Evolutionary conservation across 352 stramenopile species (phyloP).

Genomic region (Phytophthora tentaculata): DNA sequence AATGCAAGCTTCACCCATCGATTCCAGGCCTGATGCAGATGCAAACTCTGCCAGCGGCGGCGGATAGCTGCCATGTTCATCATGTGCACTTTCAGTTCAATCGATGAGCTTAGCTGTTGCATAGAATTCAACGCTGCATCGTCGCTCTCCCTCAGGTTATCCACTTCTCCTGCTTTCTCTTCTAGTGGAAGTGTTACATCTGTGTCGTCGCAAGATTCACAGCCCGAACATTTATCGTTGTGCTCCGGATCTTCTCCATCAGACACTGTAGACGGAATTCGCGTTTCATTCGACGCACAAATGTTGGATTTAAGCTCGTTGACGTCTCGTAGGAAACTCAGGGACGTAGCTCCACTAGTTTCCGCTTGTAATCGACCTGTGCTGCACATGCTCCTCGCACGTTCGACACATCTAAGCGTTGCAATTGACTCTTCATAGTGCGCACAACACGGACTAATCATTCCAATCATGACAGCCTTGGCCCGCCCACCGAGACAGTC

Average conservation of each 20-base stretch:
- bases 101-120: slow-evolving; percentile 38
- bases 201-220: slow-evolving; percentile 3
- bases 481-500: slow-evolving; percentile 83
- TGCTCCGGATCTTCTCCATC: slow-evolving; percentile 7
- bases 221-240: slow-evolving; percentile 7
- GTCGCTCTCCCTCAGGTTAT: slow-evolving; percentile 29
- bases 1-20: slow-evolving; percentile 36
- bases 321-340: slow-evolving; percentile 45
- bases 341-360: slow-evolving; percentile 37
- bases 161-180: neutral
- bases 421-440: slow-evolving; percentile 91
- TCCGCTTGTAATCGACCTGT: slow-evolving; percentile 45
- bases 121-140: slow-evolving; percentile 48
- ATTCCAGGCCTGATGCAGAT: slow-evolving; percentile 37
- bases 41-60: slow-evolving; percentile 30
- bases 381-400: slow-evolving; percentile 63
- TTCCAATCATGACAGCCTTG: slow-evolving; percentile 89
- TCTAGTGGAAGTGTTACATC: neutral
- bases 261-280: slow-evolving; percentile 3
- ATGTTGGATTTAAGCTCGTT: slow-evolving; percentile 54
- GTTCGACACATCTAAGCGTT: slow-evolving; percentile 85
- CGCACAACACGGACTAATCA: slow-evolving; percentile 80
- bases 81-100: slow-evolving; percentile 19
- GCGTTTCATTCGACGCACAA: slow-evolving; percentile 4
- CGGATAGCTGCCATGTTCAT: slow-evolving; percentile 48